Evolutionary conservation across 1,139 yeast species (phyloP).

Genomic region (Pichia sp.): DNA sequence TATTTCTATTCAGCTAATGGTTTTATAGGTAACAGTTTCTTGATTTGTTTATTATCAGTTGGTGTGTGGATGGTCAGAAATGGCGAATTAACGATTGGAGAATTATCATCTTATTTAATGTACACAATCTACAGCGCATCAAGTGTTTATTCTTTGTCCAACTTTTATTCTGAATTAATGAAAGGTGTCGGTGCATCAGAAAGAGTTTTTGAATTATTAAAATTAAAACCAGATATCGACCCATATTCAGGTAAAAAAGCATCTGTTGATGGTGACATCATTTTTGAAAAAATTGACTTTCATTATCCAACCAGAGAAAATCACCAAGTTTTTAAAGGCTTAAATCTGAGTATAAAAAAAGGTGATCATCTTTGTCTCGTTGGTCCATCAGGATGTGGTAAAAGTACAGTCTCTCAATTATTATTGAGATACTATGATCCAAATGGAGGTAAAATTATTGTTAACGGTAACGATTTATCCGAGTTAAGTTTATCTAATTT

Average conservation of each 20-base stretch:
- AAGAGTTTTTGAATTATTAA: conserved; percentile 47
- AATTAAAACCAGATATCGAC: conserved; percentile 43
- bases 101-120: conserved; percentile 54
- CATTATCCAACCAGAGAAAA: conserved; percentile 85
- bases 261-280: conserved; percentile 48
- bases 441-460: conserved; percentile 50
- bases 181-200: conserved; percentile 60
- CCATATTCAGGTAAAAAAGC: conserved; percentile 36
- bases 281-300: conserved; percentile 62
- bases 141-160: conserved; percentile 54
- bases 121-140: conserved; percentile 54
- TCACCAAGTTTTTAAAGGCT: conserved; percentile 55
- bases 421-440: conserved; percentile 82
- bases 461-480: conserved; percentile 66
- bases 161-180: conserved; percentile 55
- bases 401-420: conserved; percentile 80
- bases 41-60: conserved; percentile 43
- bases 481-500: conserved; percentile 66
- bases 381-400: conserved; percentile 97
- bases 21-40: conserved; percentile 45
- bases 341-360: conserved; percentile 61
- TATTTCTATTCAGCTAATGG: conserved; percentile 47
- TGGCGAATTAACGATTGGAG: conserved; percentile 51
- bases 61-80: conserved; percentile 46
- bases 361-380: conserved; percentile 92